These are phyloP conservation scores for Hanseniaspora lindneri DNA, from an alignment of 805 yeast genomes.

Conservation along the genomic window DNA sequence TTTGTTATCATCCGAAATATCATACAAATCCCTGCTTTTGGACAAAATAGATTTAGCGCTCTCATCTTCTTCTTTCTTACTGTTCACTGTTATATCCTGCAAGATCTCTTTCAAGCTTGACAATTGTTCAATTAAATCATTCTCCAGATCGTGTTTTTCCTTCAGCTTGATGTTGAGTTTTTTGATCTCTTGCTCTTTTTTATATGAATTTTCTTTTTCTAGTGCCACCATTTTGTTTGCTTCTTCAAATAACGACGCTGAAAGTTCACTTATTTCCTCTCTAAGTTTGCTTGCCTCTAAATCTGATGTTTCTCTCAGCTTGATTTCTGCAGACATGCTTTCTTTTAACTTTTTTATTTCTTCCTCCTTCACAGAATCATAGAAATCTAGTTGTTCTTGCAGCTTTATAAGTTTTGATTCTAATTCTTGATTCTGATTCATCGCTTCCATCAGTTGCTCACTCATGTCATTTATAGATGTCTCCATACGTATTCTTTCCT, in stretches of 20 bases:
- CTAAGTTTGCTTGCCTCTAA: conserved; percentile 48
- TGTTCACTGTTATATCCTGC: conserved; percentile 24
- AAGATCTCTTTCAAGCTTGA: conserved; percentile 50
- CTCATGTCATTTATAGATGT: conserved; percentile 9
- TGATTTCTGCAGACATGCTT: not conserved
- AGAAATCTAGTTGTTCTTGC: conserved; percentile 1
- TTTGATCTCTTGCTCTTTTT: conserved; percentile 46
- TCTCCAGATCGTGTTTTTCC: conserved; percentile 61
- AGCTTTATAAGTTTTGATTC: conserved; percentile 1
- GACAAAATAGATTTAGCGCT: conserved; percentile 19
- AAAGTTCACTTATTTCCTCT: conserved; percentile 67
- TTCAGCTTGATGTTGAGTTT: conserved; percentile 42
- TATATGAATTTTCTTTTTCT: conserved; percentile 58
- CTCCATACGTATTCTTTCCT: conserved; percentile 13
- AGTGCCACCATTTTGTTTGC: conserved; percentile 77
- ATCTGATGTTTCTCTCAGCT: conserved; percentile 39
- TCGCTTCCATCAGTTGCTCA: conserved; percentile 12
- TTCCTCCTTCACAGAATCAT: not conserved
- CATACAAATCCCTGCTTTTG: conserved; percentile 1
- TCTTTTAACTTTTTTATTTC: not conserved
- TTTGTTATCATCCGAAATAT: not conserved
- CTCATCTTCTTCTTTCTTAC: conserved; percentile 14
- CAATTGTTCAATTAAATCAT: conserved; percentile 54
- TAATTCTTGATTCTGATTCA: conserved; percentile 12
- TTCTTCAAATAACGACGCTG: conserved; percentile 66